These are phyloP conservation scores for Aspergillus costaricaensis DNA, from an alignment of 2,329 filamentous ascomycete species.

Conservation along the genomic window DNA sequence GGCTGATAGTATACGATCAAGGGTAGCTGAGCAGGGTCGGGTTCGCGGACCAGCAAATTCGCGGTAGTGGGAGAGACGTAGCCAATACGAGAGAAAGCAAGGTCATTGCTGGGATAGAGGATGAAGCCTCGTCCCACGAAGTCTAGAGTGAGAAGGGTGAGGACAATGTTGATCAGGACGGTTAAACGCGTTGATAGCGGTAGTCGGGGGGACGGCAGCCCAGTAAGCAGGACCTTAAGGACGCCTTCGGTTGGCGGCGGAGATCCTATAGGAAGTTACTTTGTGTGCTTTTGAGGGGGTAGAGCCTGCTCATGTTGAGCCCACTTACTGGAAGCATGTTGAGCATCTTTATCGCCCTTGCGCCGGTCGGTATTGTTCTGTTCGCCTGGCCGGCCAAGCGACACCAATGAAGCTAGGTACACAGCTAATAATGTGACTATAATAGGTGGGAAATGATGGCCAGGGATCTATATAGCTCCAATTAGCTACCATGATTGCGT, in stretches of 20 bases:
- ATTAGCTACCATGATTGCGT: background rate
- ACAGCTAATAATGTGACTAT: conserved; percentile 46
- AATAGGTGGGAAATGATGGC: conserved; percentile 38
- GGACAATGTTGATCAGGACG: conserved; percentile 69
- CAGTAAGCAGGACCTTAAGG: conserved; percentile 70
- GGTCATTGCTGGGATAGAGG: conserved; percentile 69
- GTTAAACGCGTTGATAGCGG: conserved; percentile 66
- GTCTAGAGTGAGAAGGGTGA: conserved; percentile 73
- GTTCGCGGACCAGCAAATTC: conserved; percentile 81
- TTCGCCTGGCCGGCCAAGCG: conserved; percentile 19
- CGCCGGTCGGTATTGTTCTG: conserved; percentile 3
- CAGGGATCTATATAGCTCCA: conserved; percentile 37
- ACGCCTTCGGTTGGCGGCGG: conserved; percentile 26
- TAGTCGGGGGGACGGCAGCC: conserved; percentile 73
- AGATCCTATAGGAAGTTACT: background rate
- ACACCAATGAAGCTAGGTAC: conserved; percentile 47
- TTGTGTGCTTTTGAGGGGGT: background rate
- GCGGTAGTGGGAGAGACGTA: conserved; percentile 81
- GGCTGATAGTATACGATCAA: conserved; percentile 66
- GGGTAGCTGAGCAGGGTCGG: conserved; percentile 72
- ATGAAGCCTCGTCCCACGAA: conserved; percentile 72
- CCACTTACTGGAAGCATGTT: background rate
- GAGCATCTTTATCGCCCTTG: conserved; percentile 10
- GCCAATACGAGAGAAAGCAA: conserved; percentile 84
- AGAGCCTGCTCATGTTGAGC: background rate